These are phyloP conservation scores for Chaetoscypha palmicola DNA, from an alignment of 2,329 filamentous ascomycete species.

Conservation along the genomic window DNA sequence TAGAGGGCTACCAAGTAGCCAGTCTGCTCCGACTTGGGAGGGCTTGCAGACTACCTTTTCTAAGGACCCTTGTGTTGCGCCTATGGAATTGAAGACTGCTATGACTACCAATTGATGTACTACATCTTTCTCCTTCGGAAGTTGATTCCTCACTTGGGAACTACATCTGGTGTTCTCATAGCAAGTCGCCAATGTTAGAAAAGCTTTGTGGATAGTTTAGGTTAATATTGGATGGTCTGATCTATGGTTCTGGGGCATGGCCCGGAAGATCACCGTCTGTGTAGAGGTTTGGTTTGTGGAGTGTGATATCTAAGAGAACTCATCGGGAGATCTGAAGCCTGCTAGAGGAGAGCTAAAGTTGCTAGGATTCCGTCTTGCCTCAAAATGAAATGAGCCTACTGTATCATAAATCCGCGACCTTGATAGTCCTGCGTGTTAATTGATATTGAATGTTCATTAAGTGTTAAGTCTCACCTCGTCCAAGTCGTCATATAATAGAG, in stretches of 20 bases:
- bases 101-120: background rate
- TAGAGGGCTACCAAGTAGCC: slow-evolving; percentile 5
- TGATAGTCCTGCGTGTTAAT: too few relatives aligned
- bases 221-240: background rate
- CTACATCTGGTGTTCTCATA: background rate
- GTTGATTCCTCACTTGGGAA: background rate
- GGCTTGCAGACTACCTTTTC: slow-evolving; percentile 24
- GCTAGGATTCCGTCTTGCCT: too few relatives aligned
- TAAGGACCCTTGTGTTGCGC: slow-evolving; percentile 24
- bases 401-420: too few relatives aligned
- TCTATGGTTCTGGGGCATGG: background rate
- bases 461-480: too few relatives aligned
- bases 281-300: too few relatives aligned
- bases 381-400: too few relatives aligned
- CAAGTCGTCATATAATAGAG: too few relatives aligned
- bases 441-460: too few relatives aligned
- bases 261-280: background rate
- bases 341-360: too few relatives aligned
- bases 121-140: background rate
- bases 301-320: too few relatives aligned
- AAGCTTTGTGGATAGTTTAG: background rate
- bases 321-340: too few relatives aligned
- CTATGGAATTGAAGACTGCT: slow-evolving; percentile 18
- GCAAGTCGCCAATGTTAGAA: background rate
- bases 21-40: slow-evolving; percentile 14